phyloP scores from a whole-genome alignment of 108 stramenopile species.

The Conticribra weissflogii region DNA sequence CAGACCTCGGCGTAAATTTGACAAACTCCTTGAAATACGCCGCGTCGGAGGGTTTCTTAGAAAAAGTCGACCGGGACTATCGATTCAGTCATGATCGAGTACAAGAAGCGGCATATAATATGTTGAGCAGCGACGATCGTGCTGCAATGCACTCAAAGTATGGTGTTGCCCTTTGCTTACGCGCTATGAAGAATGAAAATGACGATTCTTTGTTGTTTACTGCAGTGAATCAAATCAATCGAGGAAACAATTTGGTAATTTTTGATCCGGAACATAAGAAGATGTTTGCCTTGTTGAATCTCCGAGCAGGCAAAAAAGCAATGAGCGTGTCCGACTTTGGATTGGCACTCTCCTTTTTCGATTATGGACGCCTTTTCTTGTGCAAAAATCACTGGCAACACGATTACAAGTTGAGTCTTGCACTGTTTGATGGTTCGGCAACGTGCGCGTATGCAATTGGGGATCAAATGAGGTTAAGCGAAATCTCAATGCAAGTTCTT shows the following conservation, averaged over 20 bases:
- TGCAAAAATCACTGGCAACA: constrained; percentile 28
- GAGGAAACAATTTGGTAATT: constrained; percentile 1
- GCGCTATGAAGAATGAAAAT: neutral
- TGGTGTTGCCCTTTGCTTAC: constrained; percentile 12
- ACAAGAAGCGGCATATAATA: constrained; percentile 30
- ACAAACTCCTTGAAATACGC: constrained; percentile 9
- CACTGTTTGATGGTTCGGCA: constrained; percentile 22
- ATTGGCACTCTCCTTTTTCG: constrained; percentile 14
- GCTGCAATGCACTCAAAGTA: constrained; percentile 5
- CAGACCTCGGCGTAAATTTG: neutral
- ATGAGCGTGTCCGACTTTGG: constrained; percentile 21
- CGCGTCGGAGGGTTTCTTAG: constrained; percentile 19
- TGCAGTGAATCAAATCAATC: constrained; percentile 26
- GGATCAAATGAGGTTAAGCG: neutral
- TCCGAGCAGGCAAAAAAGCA: constrained; percentile 27
- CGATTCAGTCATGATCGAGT: constrained; percentile 26
- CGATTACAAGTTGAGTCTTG: constrained; percentile 33
- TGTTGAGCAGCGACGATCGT: constrained; percentile 13
- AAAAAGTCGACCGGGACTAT: constrained; percentile 6
- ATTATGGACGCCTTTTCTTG: constrained; percentile 18
- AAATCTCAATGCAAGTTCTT: constrained; percentile 7
- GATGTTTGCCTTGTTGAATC: constrained; percentile 12
- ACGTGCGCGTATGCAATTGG: constrained; percentile 12
- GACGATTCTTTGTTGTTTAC: constrained; percentile 17
- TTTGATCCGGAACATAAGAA: constrained; percentile 3